phyloP scores from a whole-genome alignment of 768 basidiomycete species.

The Gautieria morchelliformis region DNA sequence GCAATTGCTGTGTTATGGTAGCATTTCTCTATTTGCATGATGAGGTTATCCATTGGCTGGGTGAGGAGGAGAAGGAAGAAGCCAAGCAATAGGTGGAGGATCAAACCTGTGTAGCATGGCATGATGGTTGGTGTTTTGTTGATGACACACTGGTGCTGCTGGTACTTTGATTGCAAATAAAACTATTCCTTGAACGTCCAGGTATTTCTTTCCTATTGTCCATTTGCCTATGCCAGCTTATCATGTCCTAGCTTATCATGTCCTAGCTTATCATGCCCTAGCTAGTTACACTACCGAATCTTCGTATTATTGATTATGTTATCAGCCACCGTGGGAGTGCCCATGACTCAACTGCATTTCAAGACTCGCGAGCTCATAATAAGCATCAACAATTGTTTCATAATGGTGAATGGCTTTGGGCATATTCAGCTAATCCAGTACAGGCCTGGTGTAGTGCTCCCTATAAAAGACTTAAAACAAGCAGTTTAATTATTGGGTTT shows the following conservation, averaged over 20 bases:
- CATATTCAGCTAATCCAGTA: too few relatives aligned
- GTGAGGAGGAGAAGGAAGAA: conserved; percentile 8
- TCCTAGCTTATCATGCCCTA: too few relatives aligned
- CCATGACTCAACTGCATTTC: too few relatives aligned
- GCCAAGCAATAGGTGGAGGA: neutral
- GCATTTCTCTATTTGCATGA: conserved; percentile 8
- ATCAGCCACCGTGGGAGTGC: conserved; percentile 20
- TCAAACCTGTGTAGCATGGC: conserved; percentile 18
- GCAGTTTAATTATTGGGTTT: too few relatives aligned
- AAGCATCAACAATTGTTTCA: too few relatives aligned
- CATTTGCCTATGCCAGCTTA: too few relatives aligned
- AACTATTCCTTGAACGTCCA: conserved; percentile 21
- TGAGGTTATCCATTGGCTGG: neutral
- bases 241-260: too few relatives aligned
- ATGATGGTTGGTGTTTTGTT: conserved; percentile 19
- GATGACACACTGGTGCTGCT: conserved; percentile 25
- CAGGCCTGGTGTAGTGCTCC: too few relatives aligned
- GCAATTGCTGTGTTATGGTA: conserved; percentile 14
- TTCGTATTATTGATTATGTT: conserved; percentile 20
- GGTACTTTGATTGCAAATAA: neutral
- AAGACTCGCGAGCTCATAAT: too few relatives aligned
- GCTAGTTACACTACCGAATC: conserved; percentile 10
- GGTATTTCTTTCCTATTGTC: conserved; percentile 10
- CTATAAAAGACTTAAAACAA: too few relatives aligned
- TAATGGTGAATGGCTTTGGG: too few relatives aligned